Percentiles rank a stretch among this genome's conserved stretches.
Evolutionary conservation across 2,329 filamentous ascomycete species (phyloP).

Genomic region (Fusarium torulosum): DNA sequence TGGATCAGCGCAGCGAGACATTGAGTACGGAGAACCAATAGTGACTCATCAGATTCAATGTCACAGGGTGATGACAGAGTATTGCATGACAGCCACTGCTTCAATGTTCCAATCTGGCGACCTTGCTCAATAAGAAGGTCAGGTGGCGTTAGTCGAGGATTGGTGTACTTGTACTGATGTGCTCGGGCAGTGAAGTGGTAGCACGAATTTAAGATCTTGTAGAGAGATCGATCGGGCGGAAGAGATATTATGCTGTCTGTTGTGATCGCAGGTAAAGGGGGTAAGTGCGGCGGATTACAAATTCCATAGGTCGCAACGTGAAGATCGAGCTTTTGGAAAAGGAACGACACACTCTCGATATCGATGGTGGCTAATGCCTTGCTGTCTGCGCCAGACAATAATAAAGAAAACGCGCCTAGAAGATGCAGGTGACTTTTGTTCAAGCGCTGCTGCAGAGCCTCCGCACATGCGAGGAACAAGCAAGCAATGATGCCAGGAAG

Average conservation of each 20-base stretch:
- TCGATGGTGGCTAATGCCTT: neutral
- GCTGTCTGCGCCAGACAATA: conserved; percentile 15
- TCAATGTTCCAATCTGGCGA: conserved; percentile 29
- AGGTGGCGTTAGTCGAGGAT: conserved; percentile 18
- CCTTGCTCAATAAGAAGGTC: conserved; percentile 43
- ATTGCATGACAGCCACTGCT: conserved; percentile 33
- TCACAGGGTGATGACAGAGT: neutral
- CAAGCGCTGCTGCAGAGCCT: conserved; percentile 31
- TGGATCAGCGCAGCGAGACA: conserved; percentile 31
- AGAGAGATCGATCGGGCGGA: conserved; percentile 12
- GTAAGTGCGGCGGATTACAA: conserved; percentile 21
- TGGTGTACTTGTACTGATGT: conserved; percentile 33
- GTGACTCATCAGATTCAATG: neutral
- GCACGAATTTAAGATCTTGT: conserved; percentile 18
- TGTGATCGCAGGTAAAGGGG: conserved; percentile 3
- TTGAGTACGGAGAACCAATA: conserved; percentile 34
- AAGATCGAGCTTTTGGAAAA: conserved; percentile 38
- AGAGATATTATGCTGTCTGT: neutral
- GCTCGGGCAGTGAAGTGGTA: conserved; percentile 36
- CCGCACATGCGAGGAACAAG: conserved; percentile 26
- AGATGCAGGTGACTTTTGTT: conserved; percentile 25
- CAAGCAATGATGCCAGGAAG: conserved; percentile 39
- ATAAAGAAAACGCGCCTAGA: conserved; percentile 20
- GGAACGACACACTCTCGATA: conserved; percentile 11
- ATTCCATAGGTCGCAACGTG: conserved; percentile 38